Evolutionary conservation across 306 rosid genomes (phyloP).

Genomic region (Cicer cuneatum): DNA sequence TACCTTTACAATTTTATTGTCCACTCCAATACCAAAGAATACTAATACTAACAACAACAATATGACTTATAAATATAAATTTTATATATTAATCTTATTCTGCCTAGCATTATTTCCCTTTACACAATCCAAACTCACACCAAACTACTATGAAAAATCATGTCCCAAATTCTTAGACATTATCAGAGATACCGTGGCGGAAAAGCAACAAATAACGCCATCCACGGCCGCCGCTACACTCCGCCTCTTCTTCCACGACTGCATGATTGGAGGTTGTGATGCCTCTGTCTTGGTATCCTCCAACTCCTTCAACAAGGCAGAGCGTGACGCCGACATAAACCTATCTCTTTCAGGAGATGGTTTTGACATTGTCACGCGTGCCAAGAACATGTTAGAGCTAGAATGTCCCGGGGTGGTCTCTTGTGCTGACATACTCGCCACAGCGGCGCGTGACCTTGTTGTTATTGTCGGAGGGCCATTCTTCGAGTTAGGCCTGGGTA

Average conservation of each 20-base stretch:
- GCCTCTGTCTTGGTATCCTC: constrained; percentile 59
- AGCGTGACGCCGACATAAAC: constrained; percentile 54
- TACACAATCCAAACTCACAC: constrained; percentile 41
- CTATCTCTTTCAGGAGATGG: constrained; percentile 55
- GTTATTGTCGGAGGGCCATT: constrained; percentile 51
- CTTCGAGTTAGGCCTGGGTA: constrained; percentile 42
- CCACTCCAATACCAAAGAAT: neutral
- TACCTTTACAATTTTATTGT: neutral
- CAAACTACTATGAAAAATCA: constrained; percentile 54
- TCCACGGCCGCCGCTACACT: constrained; percentile 38
- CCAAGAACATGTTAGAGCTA: constrained; percentile 51
- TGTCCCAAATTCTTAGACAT: constrained; percentile 53
- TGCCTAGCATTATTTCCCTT: constrained; percentile 36
- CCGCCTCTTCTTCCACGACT: constrained; percentile 63
- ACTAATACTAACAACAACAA: neutral
- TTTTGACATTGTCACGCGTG: constrained; percentile 49
- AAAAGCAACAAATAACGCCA: constrained; percentile 43
- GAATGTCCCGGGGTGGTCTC: constrained; percentile 56
- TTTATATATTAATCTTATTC: constrained; percentile 16
- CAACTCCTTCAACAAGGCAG: constrained; percentile 40
- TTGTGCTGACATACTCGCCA: constrained; percentile 55
- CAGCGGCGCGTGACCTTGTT: constrained; percentile 47
- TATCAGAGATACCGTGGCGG: constrained; percentile 17
- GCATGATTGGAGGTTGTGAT: constrained; percentile 58
- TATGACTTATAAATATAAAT: constrained; percentile 47